Evolutionary conservation across 176 grass and related monocot species (phyloP).

Genomic region (Tuctoria greenei): DNA sequence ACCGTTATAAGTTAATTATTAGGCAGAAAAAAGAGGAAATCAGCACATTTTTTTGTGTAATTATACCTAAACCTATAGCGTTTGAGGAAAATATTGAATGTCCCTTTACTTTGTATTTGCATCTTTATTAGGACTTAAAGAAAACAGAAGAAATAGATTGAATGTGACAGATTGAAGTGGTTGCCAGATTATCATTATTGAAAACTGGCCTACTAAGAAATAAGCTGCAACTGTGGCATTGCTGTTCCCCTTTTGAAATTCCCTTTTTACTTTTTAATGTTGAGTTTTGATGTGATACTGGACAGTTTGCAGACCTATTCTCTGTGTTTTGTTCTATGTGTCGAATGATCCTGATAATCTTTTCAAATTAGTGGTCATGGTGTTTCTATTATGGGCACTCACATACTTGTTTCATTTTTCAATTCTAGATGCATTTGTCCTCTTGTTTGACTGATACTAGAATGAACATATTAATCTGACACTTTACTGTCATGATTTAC

Average conservation of each 20-base stretch:
- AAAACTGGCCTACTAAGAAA: too few relatives aligned
- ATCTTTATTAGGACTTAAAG: not conserved
- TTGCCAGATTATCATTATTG: not conserved
- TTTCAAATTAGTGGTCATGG: not conserved
- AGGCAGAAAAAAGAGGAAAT: not conserved
- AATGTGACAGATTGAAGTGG: not conserved
- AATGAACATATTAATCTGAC: not conserved
- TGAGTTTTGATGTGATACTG: not conserved
- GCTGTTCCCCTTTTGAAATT: not conserved
- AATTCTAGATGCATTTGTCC: not conserved
- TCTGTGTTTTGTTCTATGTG: slow-evolving; percentile 1
- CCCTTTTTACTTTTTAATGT: not conserved
- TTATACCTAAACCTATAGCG: not conserved
- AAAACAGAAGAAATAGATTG: not conserved
- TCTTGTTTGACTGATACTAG: not conserved
- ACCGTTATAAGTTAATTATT: not conserved
- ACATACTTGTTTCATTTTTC: not conserved
- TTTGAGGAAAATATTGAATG: not conserved
- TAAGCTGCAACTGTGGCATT: not conserved
- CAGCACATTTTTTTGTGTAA: not conserved
- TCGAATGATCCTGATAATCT: not conserved
- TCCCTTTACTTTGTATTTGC: not conserved
- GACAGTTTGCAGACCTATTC: not conserved
- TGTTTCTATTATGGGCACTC: not conserved
- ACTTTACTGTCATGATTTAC: not conserved